Percentiles rank a stretch among this genome's conserved stretches.
These are phyloP conservation scores for Kodamaea alishanica DNA, from an alignment of 1,139 yeast genomes.

Conservation along the genomic window DNA sequence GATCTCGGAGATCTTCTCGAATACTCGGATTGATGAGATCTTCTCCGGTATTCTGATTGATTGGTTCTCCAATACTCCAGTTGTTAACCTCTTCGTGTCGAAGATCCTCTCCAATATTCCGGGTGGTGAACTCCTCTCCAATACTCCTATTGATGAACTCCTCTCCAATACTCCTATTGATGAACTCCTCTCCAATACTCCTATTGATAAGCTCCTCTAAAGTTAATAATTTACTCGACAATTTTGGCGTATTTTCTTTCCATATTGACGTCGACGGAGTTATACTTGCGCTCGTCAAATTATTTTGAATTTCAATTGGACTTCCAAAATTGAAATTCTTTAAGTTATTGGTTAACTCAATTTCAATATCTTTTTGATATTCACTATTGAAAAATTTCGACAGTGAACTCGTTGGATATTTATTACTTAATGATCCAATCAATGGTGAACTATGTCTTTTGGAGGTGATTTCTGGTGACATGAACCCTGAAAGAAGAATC, in stretches of 20 bases:
- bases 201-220: too few species aligned
- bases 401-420: background rate
- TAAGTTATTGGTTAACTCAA: constrained; percentile 1
- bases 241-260: too few species aligned
- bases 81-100: too few species aligned
- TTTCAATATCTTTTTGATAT: too few species aligned
- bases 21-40: constrained; percentile 8
- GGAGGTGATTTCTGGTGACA: too few species aligned
- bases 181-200: too few species aligned
- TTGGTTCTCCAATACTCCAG: too few species aligned
- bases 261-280: constrained; percentile 10
- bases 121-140: too few species aligned
- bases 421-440: constrained; percentile 10
- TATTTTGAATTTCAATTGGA: background rate
- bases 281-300: constrained; percentile 7
- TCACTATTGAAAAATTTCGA: constrained; percentile 6
- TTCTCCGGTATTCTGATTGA: constrained; percentile 7
- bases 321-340: constrained; percentile 3
- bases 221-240: too few species aligned
- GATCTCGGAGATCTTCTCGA: constrained; percentile 1
- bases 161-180: too few species aligned
- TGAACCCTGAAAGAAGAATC: background rate
- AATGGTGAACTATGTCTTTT: constrained; percentile 11
- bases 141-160: too few species aligned
- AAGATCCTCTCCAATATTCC: too few species aligned